These are phyloP conservation scores for Trichoderma lentiforme DNA, from an alignment of 2,329 filamentous ascomycete species.

Conservation along the genomic window DNA sequence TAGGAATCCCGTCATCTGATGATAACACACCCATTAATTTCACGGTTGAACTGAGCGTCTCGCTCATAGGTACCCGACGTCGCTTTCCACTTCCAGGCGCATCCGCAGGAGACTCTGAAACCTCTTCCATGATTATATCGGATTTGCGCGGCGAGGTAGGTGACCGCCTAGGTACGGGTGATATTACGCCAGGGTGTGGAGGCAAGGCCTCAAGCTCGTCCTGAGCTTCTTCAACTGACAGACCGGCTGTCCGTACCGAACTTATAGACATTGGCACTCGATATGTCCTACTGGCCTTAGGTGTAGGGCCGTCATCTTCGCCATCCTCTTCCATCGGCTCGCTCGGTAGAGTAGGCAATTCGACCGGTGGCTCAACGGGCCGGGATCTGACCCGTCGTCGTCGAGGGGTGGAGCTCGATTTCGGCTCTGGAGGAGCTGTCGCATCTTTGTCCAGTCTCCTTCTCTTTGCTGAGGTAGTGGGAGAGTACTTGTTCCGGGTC, in stretches of 20 bases:
- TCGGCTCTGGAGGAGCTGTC: slow-evolving; percentile 8
- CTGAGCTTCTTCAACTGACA: slow-evolving; percentile 18
- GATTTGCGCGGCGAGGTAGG: slow-evolving; percentile 18
- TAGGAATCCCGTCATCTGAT: slow-evolving; percentile 29
- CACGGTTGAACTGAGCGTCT: slow-evolving; percentile 38
- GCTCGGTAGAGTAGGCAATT: slow-evolving; percentile 31
- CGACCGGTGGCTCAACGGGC: slow-evolving; percentile 26
- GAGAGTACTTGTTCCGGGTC: slow-evolving; percentile 28
- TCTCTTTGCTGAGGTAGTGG: slow-evolving; percentile 50
- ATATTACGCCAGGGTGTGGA: slow-evolving; percentile 18
- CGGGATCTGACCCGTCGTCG: slow-evolving; percentile 23
- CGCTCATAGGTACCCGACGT: slow-evolving; percentile 37
- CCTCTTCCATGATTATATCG: slow-evolving; percentile 23
- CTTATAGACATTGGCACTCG: neutral
- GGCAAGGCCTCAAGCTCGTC: slow-evolving; percentile 27
- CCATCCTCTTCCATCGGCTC: slow-evolving; percentile 23
- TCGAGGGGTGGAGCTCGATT: slow-evolving; percentile 10
- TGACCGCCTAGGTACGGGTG: slow-evolving; percentile 19
- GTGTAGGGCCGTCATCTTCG: slow-evolving; percentile 20
- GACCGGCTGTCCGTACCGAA: slow-evolving; percentile 14
- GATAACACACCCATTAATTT: slow-evolving; percentile 42
- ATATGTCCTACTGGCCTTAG: neutral
- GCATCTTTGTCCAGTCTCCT: slow-evolving; percentile 33
- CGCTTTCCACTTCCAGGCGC: slow-evolving; percentile 56
- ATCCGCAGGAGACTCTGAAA: slow-evolving; percentile 47